Base-by-base conservation (phyloP, 331 rosid species). In the Arachis monticola region DNA sequence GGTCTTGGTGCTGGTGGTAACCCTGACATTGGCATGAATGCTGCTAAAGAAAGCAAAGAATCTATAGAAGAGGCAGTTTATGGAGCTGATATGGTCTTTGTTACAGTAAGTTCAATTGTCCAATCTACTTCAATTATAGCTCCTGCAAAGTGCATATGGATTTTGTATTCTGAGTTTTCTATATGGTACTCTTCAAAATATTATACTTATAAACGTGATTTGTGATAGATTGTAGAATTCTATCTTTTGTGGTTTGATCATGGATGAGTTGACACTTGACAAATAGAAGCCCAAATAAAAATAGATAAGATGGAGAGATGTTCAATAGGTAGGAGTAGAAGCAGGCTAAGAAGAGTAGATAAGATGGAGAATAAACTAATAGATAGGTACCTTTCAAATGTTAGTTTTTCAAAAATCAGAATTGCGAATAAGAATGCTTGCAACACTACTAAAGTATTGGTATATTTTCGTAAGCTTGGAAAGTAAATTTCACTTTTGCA, bases 1-100 rank as follows among this genome's bases (percentile, higher is more conserved):
- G 99, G 99, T 69, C 99, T 94, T 70, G 99, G 99, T 17, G 97
- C 99, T 0, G 99, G 99, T 81, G 99, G 99, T 45, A 92, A 92
- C 83, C 99, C 99, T 1, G 99, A 94, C 70, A 88, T 94, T 78
- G 99, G 99, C 66, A 94, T 94, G 99, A 94, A 85, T 86, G 99
- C 99, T 79, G 99, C 99, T 44, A 86, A 94, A 70, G 99, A 94
- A 76, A 94, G 99, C 83, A 86, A 77, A 79, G 88, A 89, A 62
- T 89, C 92, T 0, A 88, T 94, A 73, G 93, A 94, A 78, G 97
- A 85, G 83, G 93, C 99, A 0, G 91, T 94, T 69, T 86, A 82
- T 78, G 99, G 99, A 70, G 79, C 99, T 70, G 99, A 94, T 64
- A 94, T 94, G 99, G 97, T 94, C 75, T 94, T 94, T 69, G 99